Base-by-base conservation (phyloP, 2,329 filamentous ascomycete species). In the Penicillium polonicum region DNA sequence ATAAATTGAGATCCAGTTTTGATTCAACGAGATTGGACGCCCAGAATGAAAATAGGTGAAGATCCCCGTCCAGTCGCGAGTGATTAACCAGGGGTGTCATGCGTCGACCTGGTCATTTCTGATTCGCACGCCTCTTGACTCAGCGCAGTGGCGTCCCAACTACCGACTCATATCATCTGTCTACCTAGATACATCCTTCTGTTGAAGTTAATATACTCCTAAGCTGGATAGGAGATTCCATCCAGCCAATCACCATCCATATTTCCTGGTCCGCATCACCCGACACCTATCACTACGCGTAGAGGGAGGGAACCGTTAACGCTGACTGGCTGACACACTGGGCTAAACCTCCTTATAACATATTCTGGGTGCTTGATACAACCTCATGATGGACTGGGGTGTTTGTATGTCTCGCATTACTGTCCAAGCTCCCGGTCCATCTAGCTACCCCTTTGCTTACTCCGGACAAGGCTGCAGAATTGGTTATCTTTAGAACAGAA, bases 261-360 rank as follows among this genome's bases (percentile, higher is more conserved):
- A 5, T 31, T 43, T 45, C 54, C 38, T 44, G 23, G 33, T 49
- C 55, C 54, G 60, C 60, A 65, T 67, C 65, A 67, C 60, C 62
- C 64, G 63, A 67, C 63, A 62, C 60, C 63, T 63, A 67, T 67
- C 59, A 65, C 29, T 52, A 59, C 45, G 36, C 53, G 48, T 57
- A 53, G 55, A 60, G 41, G 48, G 57, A 62, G 15, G 15, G 17
- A 52, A 43, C 54, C 55, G 9, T 17, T 31, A 7, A 21, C 12
- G 33, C 23, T 62, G 51, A 63, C 55, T 67, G 62, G 65, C 21
- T 55, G 21, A 6, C 0, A 6, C 9, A 7, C 19, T 25, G 5
- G 4, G 35, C 15, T 33, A 17, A 49, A 52, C 13, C 33, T 35
- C 25, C 15, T 17, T 36, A 12, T 10, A 41, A 15, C 15, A 9